Evolutionary conservation across 495 filamentous ascomycete species (phyloP).

Genomic region (Apiosordaria backusii): DNA sequence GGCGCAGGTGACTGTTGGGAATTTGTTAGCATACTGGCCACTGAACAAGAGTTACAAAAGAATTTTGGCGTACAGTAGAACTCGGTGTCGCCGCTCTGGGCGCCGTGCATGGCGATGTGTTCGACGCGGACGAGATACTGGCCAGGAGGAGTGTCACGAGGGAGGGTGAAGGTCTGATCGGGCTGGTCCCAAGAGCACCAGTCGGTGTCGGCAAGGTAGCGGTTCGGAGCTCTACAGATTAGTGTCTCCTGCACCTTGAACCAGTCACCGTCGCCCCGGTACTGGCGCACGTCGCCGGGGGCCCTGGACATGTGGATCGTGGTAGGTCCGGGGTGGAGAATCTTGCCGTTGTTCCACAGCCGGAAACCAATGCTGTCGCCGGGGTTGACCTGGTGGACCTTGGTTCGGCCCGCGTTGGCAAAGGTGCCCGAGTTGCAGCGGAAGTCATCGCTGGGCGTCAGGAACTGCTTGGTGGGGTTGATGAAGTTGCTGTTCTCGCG

Average conservation of each 20-base stretch:
- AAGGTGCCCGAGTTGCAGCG: constrained; percentile 30
- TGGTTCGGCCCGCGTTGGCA: constrained; percentile 17
- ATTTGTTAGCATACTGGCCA: background rate
- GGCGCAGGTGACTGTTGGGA: constrained; percentile 34
- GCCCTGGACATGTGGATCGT: constrained; percentile 37
- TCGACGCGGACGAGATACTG: constrained; percentile 51
- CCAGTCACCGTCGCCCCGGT: constrained; percentile 35
- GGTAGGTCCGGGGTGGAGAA: constrained; percentile 32
- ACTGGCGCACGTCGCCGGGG: constrained; percentile 28
- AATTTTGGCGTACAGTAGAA: constrained; percentile 38
- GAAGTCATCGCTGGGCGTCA: constrained; percentile 31
- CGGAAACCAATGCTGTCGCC: constrained; percentile 35
- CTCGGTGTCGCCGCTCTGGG: constrained; percentile 44
- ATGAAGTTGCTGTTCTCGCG: constrained; percentile 21
- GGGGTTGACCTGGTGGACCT: constrained; percentile 17
- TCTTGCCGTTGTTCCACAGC: constrained; percentile 25
- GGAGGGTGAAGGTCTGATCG: constrained; percentile 36
- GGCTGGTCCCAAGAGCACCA: constrained; percentile 30
- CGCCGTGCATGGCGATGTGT: constrained; percentile 47
- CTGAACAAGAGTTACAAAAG: background rate
- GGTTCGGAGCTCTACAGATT: constrained; percentile 13
- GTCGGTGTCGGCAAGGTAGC: constrained; percentile 19
- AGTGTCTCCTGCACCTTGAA: constrained; percentile 43
- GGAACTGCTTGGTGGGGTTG: constrained; percentile 26
- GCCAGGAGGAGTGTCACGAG: constrained; percentile 38